Evolutionary conservation across 208 protist genomes (phyloP).

Genomic region (Acanthamoeba triangularis): DNA sequence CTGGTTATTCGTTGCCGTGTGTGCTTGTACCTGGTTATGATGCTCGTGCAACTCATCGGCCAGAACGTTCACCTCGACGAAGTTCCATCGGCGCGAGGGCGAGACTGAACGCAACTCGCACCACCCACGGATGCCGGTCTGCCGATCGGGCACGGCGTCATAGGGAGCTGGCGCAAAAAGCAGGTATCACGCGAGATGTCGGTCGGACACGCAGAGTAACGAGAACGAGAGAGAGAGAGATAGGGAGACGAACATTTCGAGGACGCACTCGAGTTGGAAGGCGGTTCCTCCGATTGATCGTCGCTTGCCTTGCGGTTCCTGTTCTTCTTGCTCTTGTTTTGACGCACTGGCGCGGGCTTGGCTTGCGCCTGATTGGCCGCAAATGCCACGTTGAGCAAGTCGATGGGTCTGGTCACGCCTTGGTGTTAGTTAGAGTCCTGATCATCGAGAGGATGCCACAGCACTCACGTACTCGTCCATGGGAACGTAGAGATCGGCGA

Average conservation of each 20-base stretch:
- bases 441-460: neutral
- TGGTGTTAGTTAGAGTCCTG: neutral
- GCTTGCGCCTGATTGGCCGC: neutral
- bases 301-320: neutral
- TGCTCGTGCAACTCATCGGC: conserved; percentile 54
- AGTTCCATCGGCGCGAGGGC: conserved; percentile 55
- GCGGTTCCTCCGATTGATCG: neutral
- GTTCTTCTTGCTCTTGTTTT: neutral
- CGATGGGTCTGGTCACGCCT: conserved; percentile 75
- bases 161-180: conserved; percentile 27
- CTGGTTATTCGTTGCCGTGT: no score
- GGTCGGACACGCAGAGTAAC: neutral
- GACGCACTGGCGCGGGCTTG: neutral
- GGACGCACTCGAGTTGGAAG: neutral
- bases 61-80: conserved; percentile 73
- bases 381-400: conserved; percentile 87
- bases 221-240: no score
- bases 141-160: conserved; percentile 69
- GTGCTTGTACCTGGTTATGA: conserved; percentile 17
- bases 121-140: conserved; percentile 71
- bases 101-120: conserved; percentile 19
- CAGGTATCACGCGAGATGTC: neutral
- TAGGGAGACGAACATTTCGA: neutral
- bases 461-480: neutral
- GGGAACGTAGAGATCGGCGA: conserved; percentile 80